These are phyloP conservation scores for Vaccinium darrowii DNA, from an alignment of 148 eudicot species.

Conservation along the genomic window DNA sequence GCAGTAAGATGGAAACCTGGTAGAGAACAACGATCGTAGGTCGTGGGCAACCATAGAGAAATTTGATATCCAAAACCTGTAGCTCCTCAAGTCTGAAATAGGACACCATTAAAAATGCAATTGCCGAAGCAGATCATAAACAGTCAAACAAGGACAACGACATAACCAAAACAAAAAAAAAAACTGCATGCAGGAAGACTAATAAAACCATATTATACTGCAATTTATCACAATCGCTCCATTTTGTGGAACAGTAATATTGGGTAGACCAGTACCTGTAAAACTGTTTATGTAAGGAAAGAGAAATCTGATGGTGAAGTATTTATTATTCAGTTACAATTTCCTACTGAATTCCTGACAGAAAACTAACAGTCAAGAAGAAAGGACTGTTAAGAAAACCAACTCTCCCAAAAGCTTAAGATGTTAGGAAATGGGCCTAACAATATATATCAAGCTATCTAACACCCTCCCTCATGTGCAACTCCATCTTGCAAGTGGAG, in stretches of 20 bases:
- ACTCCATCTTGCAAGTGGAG: too few relatives aligned
- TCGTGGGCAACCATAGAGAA: constrained; percentile 78
- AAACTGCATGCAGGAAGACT: background rate
- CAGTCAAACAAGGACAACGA: background rate
- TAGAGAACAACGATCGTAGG: constrained; percentile 97
- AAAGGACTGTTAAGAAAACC: background rate
- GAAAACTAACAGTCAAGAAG: background rate
- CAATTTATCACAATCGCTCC: background rate
- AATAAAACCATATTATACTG: background rate
- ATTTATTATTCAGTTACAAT: background rate
- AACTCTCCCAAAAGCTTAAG: too few relatives aligned
- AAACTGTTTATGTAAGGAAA: too few relatives aligned
- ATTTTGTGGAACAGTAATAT: background rate
- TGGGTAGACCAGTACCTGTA: background rate
- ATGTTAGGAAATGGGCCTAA: too few relatives aligned
- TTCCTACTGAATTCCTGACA: background rate
- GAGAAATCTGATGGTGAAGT: too few relatives aligned
- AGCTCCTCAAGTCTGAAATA: constrained; percentile 93
- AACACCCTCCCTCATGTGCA: too few relatives aligned
- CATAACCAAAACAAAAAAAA: background rate
- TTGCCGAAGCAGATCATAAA: background rate
- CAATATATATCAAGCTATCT: too few relatives aligned
- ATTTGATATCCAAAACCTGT: constrained; percentile 96
- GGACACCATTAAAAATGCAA: background rate
- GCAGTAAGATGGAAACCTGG: constrained; percentile 50